Evolutionary conservation across 257 asterid species (phyloP).

Genomic region (Solanum appendiculatum): DNA sequence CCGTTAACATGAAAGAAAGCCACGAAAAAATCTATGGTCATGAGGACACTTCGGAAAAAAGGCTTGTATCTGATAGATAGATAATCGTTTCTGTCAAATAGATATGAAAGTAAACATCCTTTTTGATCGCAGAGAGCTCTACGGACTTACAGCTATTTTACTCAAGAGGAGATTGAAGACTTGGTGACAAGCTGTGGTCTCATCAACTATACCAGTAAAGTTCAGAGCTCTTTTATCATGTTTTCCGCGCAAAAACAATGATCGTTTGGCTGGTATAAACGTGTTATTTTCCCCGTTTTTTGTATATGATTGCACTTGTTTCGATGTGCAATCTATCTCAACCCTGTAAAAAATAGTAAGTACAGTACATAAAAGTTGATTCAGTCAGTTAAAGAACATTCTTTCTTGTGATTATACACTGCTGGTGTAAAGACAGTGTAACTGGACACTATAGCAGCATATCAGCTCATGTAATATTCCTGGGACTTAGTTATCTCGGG

Average conservation of each 20-base stretch:
- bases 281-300: background rate
- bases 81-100: background rate
- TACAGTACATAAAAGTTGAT: background rate
- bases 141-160: slow-evolving; percentile 43
- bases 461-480: background rate
- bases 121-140: slow-evolving; percentile 28
- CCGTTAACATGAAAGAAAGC: background rate
- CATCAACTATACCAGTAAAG: slow-evolving; percentile 49
- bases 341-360: background rate
- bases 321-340: background rate
- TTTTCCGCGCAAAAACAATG: slow-evolving; percentile 87
- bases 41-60: background rate
- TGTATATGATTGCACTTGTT: background rate
- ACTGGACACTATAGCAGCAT: background rate
- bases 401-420: background rate
- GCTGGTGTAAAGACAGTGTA: background rate
- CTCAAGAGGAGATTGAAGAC: slow-evolving; percentile 81
- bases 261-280: background rate
- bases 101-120: background rate
- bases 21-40: background rate
- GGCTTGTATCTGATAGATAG: background rate
- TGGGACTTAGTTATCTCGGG: background rate
- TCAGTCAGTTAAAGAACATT: background rate
- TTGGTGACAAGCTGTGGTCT: slow-evolving; percentile 76
- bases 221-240: slow-evolving; percentile 73